A percentile compares a stretch with the other conserved stretches of the same genome.
phyloP scores from a whole-genome alignment of 73 alveolate genomes.

The Paramecium tetraurelia region DNA sequence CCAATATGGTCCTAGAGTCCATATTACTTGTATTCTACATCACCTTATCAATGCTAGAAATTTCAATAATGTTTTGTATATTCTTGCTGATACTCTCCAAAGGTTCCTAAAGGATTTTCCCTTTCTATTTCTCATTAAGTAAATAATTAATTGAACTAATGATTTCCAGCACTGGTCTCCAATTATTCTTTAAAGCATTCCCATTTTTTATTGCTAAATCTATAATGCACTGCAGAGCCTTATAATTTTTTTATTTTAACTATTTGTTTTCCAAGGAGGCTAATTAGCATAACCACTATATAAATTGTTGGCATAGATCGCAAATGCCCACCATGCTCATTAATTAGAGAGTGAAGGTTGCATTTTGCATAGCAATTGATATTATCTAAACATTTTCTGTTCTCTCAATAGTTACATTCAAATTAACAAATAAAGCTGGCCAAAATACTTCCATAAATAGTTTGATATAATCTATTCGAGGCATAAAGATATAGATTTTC shows the following conservation, averaged over 20 bases:
- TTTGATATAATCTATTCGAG: conserved; percentile 12
- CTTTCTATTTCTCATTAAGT: neutral
- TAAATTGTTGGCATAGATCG: neutral
- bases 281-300: neutral
- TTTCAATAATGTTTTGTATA: neutral
- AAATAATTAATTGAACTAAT: conserved; percentile 24
- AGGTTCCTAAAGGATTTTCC: neutral
- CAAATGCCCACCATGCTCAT: neutral
- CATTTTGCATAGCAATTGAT: neutral
- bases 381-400: neutral
- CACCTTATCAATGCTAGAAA: neutral
- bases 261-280: neutral
- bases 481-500: neutral
- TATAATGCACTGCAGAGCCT: neutral
- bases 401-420: conserved; percentile 16
- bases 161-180: conserved; percentile 22
- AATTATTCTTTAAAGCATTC: neutral
- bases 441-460: conserved; percentile 32
- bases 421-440: conserved; percentile 41
- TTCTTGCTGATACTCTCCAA: neutral
- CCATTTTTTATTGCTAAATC: neutral
- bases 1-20: conserved; percentile 30
- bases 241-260: neutral
- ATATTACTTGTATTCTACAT: conserved; percentile 17
- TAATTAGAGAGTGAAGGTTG: neutral